Conservation (phyloP, 129 eudicot species). For the Mikania micrantha region DNA sequence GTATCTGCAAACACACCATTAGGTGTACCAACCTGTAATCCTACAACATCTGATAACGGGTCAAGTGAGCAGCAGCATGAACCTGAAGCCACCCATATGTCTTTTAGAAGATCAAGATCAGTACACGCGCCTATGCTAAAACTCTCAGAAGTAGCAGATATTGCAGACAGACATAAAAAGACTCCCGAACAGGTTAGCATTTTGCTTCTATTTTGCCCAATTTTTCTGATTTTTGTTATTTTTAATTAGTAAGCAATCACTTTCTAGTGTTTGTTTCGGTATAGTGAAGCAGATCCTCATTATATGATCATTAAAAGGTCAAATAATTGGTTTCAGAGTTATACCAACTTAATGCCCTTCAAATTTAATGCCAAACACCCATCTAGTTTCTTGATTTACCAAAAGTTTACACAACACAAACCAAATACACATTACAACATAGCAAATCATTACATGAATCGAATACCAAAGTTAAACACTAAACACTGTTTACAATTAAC, state of each 20-base stretch:
- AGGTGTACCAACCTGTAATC: slow-evolving; percentile 39
- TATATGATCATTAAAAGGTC: no score
- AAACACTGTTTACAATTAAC: no score
- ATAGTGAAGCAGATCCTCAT: no score
- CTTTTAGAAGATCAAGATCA: slow-evolving; percentile 52
- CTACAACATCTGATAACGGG: slow-evolving; percentile 31
- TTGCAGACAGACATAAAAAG: slow-evolving; percentile 46
- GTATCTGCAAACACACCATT: slow-evolving; percentile 63
- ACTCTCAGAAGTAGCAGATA: slow-evolving; percentile 47
- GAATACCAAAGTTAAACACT: no score
- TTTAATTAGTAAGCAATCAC: no score
- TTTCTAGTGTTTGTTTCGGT: no score
- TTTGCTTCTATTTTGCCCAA: neutral
- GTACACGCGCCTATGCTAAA: slow-evolving; percentile 57
- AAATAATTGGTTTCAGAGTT: no score
- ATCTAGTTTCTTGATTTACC: no score
- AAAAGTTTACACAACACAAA: no score
- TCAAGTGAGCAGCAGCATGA: slow-evolving; percentile 36
- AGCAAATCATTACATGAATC: no score
- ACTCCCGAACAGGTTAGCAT: slow-evolving; percentile 52
- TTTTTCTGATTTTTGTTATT: neutral
- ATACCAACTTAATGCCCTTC: neutral
- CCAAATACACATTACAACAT: no score
- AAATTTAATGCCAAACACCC: neutral
- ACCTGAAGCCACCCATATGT: slow-evolving; percentile 41